phyloP scores from a whole-genome alignment of 371 early-diverging fungal species.

The Dichotomocladium elegans region DNA sequence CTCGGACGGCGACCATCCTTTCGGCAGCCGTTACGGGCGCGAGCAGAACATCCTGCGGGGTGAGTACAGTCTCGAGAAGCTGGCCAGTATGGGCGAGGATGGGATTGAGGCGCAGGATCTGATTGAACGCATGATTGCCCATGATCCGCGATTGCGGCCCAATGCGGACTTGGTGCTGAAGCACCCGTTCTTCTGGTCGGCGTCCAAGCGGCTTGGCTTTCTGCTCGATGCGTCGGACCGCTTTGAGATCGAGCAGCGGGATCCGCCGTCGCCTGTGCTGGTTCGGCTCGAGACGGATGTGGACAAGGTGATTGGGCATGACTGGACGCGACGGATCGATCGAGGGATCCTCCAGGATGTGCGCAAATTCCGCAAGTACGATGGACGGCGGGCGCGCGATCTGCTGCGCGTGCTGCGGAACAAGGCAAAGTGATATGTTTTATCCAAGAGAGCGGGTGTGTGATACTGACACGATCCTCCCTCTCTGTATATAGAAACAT shows the following conservation, averaged over 20 bases:
- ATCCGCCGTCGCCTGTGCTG: conserved; percentile 65
- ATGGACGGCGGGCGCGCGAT: conserved; percentile 80
- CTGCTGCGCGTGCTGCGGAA: conserved; percentile 90
- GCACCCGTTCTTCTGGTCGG: conserved; percentile 95
- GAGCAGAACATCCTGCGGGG: conserved; percentile 85
- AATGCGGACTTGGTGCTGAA: conserved; percentile 67
- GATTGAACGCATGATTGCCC: conserved; percentile 83
- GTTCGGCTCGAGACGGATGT: conserved; percentile 63
- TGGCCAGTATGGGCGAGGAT: conserved; percentile 68
- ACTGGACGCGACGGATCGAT: conserved; percentile 87
- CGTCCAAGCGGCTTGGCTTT: conserved; percentile 78
- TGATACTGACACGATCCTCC: not conserved
- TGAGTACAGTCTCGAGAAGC: conserved; percentile 60
- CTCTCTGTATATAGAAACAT: conserved; percentile 63
- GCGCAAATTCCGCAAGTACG: conserved; percentile 89
- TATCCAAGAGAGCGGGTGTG: not conserved
- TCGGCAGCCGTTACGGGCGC: conserved; percentile 85
- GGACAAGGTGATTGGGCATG: conserved; percentile 57
- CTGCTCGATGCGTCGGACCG: conserved; percentile 94
- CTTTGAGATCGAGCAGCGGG: conserved; percentile 83
- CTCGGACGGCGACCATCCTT: conserved; percentile 90
- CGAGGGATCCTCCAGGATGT: conserved; percentile 75
- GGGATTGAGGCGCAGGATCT: conserved; percentile 87
- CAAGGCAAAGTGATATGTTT: conserved; percentile 54
- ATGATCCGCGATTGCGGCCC: conserved; percentile 77